Conservation (phyloP, 768 basidiomycete genomes). For the Neoboletus subvelutipes region DNA sequence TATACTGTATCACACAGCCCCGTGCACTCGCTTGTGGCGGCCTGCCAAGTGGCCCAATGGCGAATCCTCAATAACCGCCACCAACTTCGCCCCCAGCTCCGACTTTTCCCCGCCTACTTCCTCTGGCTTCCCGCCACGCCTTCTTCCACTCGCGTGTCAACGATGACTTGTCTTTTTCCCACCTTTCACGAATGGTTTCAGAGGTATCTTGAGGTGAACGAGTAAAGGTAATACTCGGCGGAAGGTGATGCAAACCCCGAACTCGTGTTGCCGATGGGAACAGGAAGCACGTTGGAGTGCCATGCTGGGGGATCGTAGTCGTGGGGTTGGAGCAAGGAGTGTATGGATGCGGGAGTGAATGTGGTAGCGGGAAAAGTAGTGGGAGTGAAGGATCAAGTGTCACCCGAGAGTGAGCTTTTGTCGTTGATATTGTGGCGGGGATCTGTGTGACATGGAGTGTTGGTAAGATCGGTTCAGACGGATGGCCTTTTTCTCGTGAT, state of each 20-base stretch:
- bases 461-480: conserved; percentile 6
- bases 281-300: conserved; percentile 23
- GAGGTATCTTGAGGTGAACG: conserved; percentile 27
- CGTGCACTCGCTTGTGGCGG: background rate
- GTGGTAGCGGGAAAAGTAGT: conserved; percentile 59
- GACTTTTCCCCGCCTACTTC: conserved; percentile 54
- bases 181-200: conserved; percentile 55
- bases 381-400: conserved; percentile 54
- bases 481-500: background rate
- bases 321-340: conserved; percentile 14
- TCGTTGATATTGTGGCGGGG: background rate
- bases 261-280: conserved; percentile 37
- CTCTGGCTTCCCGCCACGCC: conserved; percentile 71
- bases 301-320: conserved; percentile 4
- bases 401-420: conserved; percentile 20
- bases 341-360: conserved; percentile 19
- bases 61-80: conserved; percentile 9
- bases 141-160: conserved; percentile 79
- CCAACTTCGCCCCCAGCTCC: conserved; percentile 37
- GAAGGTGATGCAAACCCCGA: conserved; percentile 50
- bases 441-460: background rate
- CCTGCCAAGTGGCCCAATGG: background rate
- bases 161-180: conserved; percentile 68
- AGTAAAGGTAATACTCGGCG: conserved; percentile 16
- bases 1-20: background rate